Conservation (phyloP, 176 grass and related monocot species). For the Oryza glumipatula region DNA sequence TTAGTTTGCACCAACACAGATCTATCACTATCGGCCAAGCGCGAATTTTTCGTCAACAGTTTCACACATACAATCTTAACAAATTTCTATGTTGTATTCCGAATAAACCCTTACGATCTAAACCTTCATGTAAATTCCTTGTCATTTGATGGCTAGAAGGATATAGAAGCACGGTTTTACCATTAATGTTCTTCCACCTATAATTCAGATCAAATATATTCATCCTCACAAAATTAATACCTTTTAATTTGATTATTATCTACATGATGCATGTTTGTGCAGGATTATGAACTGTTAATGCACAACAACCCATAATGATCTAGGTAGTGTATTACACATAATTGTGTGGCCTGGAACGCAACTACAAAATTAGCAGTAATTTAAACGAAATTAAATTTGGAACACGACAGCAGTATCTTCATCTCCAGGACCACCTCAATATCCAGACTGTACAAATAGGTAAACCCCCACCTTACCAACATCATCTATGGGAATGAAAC, state of each 20-base stretch:
- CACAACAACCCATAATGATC: neutral
- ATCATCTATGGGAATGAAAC: neutral
- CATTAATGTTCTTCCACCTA: neutral
- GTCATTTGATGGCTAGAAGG: no score
- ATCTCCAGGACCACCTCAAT: slow-evolving; percentile 4
- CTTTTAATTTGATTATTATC: neutral
- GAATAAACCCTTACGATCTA: no score
- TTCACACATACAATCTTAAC: no score
- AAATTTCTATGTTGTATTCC: no score
- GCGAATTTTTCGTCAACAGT: no score
- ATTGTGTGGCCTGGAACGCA: neutral
- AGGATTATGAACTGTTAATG: neutral
- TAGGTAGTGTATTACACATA: neutral
- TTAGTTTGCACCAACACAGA: no score
- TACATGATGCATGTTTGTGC: neutral
- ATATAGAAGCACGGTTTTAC: no score
- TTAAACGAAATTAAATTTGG: neutral
- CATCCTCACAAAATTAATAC: no score
- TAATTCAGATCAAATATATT: no score
- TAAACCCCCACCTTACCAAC: slow-evolving; percentile 4
- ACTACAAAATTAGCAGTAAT: neutral
- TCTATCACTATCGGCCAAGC: no score
- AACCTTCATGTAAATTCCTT: no score
- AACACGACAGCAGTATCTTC: neutral
- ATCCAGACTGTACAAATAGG: neutral